phyloP scores from a whole-genome alignment of 2,329 filamentous ascomycete species.

The Cryphonectria nitschkei region DNA sequence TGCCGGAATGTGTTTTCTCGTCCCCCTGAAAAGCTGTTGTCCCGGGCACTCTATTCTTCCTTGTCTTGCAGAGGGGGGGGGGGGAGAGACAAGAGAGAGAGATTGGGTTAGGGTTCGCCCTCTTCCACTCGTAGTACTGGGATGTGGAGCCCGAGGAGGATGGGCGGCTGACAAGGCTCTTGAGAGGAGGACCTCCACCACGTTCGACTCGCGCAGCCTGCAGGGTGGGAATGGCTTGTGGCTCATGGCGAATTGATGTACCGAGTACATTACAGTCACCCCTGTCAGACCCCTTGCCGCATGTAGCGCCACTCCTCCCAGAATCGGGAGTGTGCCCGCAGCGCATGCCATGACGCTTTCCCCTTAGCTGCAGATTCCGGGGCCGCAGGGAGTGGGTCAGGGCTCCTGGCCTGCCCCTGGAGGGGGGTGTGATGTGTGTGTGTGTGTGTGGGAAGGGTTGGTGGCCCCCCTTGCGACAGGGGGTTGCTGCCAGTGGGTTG shows the following conservation, averaged over 20 bases:
- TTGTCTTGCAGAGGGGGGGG: neutral
- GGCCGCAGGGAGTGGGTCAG: slow-evolving; percentile 25
- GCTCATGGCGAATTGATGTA: slow-evolving; percentile 15
- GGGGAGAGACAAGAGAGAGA: neutral
- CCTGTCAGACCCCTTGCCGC: slow-evolving; percentile 9
- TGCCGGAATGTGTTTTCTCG: neutral
- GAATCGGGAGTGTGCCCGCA: slow-evolving; percentile 26
- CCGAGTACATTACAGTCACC: slow-evolving; percentile 21
- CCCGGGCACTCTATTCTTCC: neutral
- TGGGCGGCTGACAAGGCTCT: slow-evolving; percentile 29
- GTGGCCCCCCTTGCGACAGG: neutral
- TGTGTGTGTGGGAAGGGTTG: neutral
- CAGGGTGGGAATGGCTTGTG: slow-evolving; percentile 27
- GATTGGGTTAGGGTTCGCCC: slow-evolving; percentile 29
- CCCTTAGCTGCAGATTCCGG: slow-evolving; percentile 30
- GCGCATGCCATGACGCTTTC: slow-evolving; percentile 28
- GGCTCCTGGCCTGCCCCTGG: slow-evolving; percentile 2
- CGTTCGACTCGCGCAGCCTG: slow-evolving; percentile 29
- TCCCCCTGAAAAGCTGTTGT: neutral
- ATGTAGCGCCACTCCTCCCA: slow-evolving; percentile 26
- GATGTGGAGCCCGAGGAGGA: slow-evolving; percentile 3
- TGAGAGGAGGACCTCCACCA: slow-evolving; percentile 23
- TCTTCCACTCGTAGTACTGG: neutral
- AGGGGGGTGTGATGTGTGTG: neutral
- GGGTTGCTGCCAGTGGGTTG: slow-evolving; percentile 9